A percentile compares a stretch with the other conserved stretches of the same genome.
Conservation (phyloP, 2,329 filamentous ascomycete genomes). For the Mycogone perniciosa region DNA sequence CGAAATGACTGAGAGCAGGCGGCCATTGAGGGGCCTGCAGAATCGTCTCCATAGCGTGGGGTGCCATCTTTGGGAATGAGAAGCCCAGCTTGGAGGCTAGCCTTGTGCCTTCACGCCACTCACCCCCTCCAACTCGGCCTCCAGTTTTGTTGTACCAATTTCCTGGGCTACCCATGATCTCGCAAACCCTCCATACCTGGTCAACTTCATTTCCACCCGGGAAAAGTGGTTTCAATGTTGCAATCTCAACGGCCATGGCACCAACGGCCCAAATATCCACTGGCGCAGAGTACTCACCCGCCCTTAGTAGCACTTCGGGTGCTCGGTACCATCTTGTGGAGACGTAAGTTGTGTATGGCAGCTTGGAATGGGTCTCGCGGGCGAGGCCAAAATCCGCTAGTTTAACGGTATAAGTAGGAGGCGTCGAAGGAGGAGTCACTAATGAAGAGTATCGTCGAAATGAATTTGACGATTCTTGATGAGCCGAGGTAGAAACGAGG, state of each 20-base stretch:
- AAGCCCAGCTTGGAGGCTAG: slow-evolving; percentile 95
- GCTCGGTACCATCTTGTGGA: slow-evolving; percentile 98
- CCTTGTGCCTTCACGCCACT: slow-evolving; percentile 92
- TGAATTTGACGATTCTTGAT: slow-evolving; percentile 72
- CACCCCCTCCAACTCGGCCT: slow-evolving; percentile 80
- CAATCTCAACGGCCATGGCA: slow-evolving; percentile 97
- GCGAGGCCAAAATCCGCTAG: slow-evolving; percentile 97
- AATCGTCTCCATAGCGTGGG: slow-evolving; percentile 92
- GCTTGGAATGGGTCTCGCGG: slow-evolving; percentile 92
- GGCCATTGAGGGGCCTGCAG: slow-evolving; percentile 90
- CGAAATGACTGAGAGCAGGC: slow-evolving; percentile 77
- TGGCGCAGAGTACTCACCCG: slow-evolving; percentile 93
- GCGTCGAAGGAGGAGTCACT: slow-evolving; percentile 91
- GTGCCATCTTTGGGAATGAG: slow-evolving; percentile 98
- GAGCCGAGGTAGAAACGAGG: slow-evolving; percentile 84
- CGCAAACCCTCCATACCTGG: slow-evolving; percentile 96
- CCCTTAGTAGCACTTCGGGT: slow-evolving; percentile 86
- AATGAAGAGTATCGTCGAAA: slow-evolving; percentile 91
- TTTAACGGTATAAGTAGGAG: slow-evolving; percentile 91
- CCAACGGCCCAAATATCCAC: slow-evolving; percentile 98
- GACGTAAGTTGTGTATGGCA: slow-evolving; percentile 96
- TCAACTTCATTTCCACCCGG: slow-evolving; percentile 97
- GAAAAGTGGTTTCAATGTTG: slow-evolving; percentile 92
- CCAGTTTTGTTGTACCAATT: slow-evolving; percentile 97
- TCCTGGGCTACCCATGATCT: slow-evolving; percentile 98